Conservation (phyloP, 257 asterid genomes). For the Leonotis leonurus region DNA sequence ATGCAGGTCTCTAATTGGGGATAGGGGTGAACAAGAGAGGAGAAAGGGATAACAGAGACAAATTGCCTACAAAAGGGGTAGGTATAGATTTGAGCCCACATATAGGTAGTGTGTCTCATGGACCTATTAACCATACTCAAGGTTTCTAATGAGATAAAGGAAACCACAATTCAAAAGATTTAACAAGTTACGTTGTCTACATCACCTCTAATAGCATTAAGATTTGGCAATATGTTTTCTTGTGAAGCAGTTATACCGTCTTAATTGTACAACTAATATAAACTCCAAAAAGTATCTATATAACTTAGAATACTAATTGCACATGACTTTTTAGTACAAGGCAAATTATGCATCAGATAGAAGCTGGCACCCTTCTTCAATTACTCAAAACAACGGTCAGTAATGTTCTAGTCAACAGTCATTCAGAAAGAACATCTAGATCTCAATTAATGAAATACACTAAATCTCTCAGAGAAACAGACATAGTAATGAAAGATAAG, state of each 20-base stretch:
- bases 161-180: neutral
- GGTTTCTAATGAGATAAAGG: neutral
- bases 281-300: conserved; percentile 1
- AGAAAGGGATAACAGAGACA: neutral
- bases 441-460: conserved; percentile 10
- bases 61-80: neutral
- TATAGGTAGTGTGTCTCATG: neutral
- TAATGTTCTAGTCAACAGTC: conserved; percentile 1
- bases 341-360: neutral
- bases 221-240: neutral
- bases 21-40: neutral
- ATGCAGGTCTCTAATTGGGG: neutral
- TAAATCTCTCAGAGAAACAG: neutral
- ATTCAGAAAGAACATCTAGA: neutral
- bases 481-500: neutral
- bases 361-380: conserved; percentile 10
- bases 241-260: neutral
- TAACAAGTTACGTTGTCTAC: neutral
- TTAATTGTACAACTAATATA: neutral
- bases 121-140: neutral
- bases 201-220: neutral
- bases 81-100: neutral
- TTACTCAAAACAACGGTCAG: neutral
- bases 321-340: neutral
- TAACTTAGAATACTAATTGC: neutral